Evolutionary conservation across 192 early-diverging fungal genomes (phyloP).

Genomic region (Gorgonomyces haynaldii): DNA sequence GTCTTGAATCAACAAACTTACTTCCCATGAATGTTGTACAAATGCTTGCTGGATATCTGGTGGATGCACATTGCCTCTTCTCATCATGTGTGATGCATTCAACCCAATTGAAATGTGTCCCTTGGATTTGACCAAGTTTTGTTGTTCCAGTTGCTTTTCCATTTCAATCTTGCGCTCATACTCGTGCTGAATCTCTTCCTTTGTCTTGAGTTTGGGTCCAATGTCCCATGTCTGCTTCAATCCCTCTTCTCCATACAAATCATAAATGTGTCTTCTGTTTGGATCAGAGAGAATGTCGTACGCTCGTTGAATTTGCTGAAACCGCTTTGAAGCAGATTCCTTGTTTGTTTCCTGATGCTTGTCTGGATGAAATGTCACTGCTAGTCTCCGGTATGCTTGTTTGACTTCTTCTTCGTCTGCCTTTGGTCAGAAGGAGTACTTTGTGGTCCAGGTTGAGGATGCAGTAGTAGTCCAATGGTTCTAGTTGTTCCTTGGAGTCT

Average conservation of each 20-base stretch:
- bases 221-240: constrained; percentile 38
- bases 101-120: constrained; percentile 37
- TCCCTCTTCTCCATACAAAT: constrained; percentile 36
- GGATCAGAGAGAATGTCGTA: constrained; percentile 38
- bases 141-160: constrained; percentile 25
- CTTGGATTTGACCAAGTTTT: constrained; percentile 32
- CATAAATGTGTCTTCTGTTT: constrained; percentile 40
- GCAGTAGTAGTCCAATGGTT: constrained; percentile 28
- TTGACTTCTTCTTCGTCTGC: constrained; percentile 41
- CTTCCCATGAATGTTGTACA: constrained; percentile 47
- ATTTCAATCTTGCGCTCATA: constrained; percentile 24
- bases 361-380: constrained; percentile 46
- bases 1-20: constrained; percentile 1
- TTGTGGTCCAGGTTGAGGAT: constrained; percentile 23
- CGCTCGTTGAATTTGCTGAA: constrained; percentile 37
- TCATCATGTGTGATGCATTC: constrained; percentile 20
- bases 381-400: constrained; percentile 35
- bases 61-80: neutral
- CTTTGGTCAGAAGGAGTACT: constrained; percentile 9
- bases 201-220: neutral
- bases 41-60: constrained; percentile 29
- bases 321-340: constrained; percentile 29
- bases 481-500: no score
- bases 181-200: constrained; percentile 29
- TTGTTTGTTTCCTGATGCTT: constrained; percentile 24